These are phyloP conservation scores for Ceratorhiza oryzae-sativae DNA, from an alignment of 1,284 basidiomycete species.

Conservation along the genomic window DNA sequence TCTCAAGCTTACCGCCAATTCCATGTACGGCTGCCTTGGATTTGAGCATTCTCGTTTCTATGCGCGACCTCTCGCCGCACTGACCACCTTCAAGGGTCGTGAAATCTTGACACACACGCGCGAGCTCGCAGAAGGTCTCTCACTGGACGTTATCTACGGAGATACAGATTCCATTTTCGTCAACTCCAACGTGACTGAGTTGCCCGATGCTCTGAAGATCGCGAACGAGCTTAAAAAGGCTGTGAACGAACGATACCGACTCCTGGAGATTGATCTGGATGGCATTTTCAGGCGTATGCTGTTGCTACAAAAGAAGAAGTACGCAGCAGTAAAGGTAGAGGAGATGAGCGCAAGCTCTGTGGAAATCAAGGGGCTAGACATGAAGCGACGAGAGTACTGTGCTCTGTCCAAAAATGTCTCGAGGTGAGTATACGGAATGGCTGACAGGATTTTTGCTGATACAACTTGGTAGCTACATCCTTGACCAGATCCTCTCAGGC, in stretches of 20 bases:
- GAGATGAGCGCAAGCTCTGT: conserved; percentile 76
- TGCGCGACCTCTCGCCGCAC: conserved; percentile 92
- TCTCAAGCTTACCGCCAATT: conserved; percentile 97
- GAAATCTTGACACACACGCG: conserved; percentile 95
- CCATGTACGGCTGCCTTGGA: conserved; percentile 99
- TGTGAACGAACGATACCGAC: conserved; percentile 93
- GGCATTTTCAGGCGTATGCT: conserved; percentile 92
- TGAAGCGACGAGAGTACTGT: conserved; percentile 98
- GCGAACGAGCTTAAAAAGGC: conserved; percentile 93
- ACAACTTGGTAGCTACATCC: conserved; percentile 68
- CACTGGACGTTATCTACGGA: conserved; percentile 96
- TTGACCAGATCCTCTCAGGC: conserved; percentile 92
- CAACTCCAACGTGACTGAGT: conserved; percentile 92
- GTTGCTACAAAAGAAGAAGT: conserved; percentile 98
- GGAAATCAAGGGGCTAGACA: conserved; percentile 97
- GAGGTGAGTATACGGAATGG: conserved; percentile 64
- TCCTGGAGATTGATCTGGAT: conserved; percentile 97
- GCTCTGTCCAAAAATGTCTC: conserved; percentile 91
- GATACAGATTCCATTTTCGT: conserved; percentile 99
- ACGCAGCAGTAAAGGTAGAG: conserved; percentile 94
- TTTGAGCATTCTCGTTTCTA: conserved; percentile 98
- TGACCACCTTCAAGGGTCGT: conserved; percentile 98
- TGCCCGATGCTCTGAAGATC: conserved; percentile 88
- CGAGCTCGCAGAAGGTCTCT: conserved; percentile 89
- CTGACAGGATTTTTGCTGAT: not conserved